These are phyloP conservation scores for Populus euphratica DNA, from an alignment of 345 rosid genomes.

Conservation along the genomic window DNA sequence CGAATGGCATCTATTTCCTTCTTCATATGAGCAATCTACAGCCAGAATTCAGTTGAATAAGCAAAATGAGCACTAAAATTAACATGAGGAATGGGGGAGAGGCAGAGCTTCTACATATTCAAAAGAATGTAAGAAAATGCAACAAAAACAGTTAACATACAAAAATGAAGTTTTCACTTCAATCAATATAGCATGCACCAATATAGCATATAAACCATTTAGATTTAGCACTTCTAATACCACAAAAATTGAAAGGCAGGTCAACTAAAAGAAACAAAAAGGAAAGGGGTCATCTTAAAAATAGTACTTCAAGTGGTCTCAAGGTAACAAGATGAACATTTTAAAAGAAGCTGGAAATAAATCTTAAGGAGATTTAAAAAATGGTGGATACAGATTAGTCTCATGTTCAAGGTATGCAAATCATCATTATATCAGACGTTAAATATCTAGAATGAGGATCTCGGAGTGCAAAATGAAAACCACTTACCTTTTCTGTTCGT, in stretches of 20 bases:
- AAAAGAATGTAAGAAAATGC: neutral
- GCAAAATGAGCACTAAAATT: neutral
- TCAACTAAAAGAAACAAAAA: neutral
- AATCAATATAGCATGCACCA: neutral
- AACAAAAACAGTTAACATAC: neutral
- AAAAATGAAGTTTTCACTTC: neutral
- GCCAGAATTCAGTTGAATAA: slow-evolving; percentile 5
- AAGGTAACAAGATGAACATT: neutral
- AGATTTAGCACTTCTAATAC: neutral
- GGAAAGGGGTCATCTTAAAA: neutral
- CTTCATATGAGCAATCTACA: slow-evolving; percentile 91
- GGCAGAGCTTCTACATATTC: no score
- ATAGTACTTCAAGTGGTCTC: neutral
- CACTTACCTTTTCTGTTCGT: slow-evolving; percentile 69
- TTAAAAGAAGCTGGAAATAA: neutral
- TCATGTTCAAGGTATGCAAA: neutral
- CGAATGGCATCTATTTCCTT: slow-evolving; percentile 93
- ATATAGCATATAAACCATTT: neutral
- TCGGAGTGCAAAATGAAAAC: neutral
- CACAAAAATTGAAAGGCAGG: neutral
- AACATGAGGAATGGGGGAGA: neutral
- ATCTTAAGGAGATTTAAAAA: neutral
- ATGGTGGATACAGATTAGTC: neutral
- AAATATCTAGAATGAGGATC: slow-evolving; percentile 2
- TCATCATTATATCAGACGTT: neutral